Percentiles rank a stretch among this genome's conserved stretches.
Conservation (phyloP, 140 eudicot genomes). For the Stevia rebaudiana region DNA sequence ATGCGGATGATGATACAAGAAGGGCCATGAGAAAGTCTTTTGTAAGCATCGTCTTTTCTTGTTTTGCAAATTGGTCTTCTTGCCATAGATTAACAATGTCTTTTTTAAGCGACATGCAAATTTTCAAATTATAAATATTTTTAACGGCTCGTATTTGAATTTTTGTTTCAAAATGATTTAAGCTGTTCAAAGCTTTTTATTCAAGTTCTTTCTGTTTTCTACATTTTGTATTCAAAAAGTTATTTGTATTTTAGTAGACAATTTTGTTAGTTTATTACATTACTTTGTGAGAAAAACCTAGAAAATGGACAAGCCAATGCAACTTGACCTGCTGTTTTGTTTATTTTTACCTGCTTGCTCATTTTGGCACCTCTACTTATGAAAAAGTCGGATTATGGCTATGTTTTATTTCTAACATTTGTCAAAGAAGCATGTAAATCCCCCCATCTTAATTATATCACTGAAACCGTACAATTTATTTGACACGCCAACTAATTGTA, state of each 20-base stretch:
- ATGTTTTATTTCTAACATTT: neutral
- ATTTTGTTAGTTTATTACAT: neutral
- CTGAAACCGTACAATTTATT: no score
- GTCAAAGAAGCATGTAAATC: no score
- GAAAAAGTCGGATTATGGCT: neutral
- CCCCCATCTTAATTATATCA: no score
- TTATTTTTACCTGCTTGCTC: neutral
- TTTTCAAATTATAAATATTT: no score
- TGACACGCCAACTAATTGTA: no score
- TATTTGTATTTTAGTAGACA: neutral
- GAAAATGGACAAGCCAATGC: neutral
- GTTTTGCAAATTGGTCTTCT: neutral
- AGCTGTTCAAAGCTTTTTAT: no score
- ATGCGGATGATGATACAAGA: conserved; percentile 96
- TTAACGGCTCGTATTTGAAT: no score
- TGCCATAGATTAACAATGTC: no score
- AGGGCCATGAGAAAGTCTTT: conserved; percentile 96
- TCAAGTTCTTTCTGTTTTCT: neutral
- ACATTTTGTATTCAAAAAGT: neutral
- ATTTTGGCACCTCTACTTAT: conserved; percentile 1
- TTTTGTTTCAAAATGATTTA: no score
- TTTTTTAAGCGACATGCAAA: no score
- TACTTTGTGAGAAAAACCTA: neutral
- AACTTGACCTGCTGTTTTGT: neutral
- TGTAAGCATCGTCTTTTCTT: conserved; percentile 43